Evolutionary conservation across 139 green algal genomes (phyloP), one percentile per base, ranked within the genome.

Genomic region (Asterochloris erici): DNA sequence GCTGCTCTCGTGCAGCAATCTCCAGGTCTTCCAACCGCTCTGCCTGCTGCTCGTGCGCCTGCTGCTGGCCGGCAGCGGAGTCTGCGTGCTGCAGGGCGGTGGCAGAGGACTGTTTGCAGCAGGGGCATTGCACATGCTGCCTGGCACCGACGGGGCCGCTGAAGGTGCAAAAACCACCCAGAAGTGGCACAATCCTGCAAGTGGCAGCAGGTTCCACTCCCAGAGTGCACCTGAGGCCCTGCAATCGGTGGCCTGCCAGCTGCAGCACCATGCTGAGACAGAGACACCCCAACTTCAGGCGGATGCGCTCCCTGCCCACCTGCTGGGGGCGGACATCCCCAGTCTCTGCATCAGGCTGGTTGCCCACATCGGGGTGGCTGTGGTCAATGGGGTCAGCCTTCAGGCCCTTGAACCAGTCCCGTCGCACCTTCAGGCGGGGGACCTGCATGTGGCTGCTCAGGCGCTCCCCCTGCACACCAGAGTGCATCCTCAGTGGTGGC

Each of bases 331-430:
- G 38, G 6, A 60, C 76, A 24, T 24, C 76, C 47, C 13, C 11
- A 27, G 60, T 26, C 47, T 81, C 62, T 21, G 74, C 75, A 82
- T 85, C 82, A 71, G 75, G 27, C 23, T 77, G 79, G 17, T 82
- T 87, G 0, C 92, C 88, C 11, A 98, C 91, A 78, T 98, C 95
- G 0, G 94, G 91, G 76, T 96, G 90, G 9, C 54, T 84, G 88
- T 98, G 96, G 83, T 98, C 96, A 10, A 95, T 92, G 15, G 90
- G 93, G 86, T 99, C 96, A 4, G 87, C 84, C 71, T 91, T 86
- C 26, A 99, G 85, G 23, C 94, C 94, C 75, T 94, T 86, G 86
- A 93, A 97, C 96, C 96, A 99, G 82, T 96, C 90, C 24, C 86
- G 86, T 13, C 86, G 84, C 61, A 98, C 92, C 11, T 84, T 77